A percentile compares a stretch with the other conserved stretches of the same genome.
These are phyloP conservation scores for Nakazawaea anatomiae DNA, from an alignment of 805 yeast genomes.

Conservation along the genomic window DNA sequence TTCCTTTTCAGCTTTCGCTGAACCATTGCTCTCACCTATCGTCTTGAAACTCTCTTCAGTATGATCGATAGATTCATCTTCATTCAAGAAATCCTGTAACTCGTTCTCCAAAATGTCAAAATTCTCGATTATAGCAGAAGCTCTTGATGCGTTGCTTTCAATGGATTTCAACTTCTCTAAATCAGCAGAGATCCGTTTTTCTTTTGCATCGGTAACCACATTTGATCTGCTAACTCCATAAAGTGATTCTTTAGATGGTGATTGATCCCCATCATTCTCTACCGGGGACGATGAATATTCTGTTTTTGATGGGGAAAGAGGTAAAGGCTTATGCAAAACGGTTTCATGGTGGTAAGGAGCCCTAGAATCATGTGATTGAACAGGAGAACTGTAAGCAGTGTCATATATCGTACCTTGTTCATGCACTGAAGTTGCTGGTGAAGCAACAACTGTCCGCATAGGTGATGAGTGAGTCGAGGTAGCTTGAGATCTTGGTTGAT, in stretches of 20 bases:
- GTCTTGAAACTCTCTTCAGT: constrained; percentile 1
- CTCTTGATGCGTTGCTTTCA: constrained; percentile 1
- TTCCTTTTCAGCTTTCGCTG: constrained; percentile 1
- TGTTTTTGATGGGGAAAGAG: not conserved
- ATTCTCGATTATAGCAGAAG: constrained; percentile 8
- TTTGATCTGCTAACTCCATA: constrained; percentile 2
- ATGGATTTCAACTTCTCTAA: not conserved
- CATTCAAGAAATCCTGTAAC: constrained; percentile 9
- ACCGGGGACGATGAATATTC: too few species aligned
- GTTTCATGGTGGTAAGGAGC: not conserved
- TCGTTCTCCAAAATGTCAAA: constrained; percentile 10
- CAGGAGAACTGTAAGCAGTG: not conserved
- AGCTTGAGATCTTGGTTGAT: not conserved
- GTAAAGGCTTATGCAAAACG: not conserved
- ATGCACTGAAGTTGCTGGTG: not conserved
- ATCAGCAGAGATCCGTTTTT: not conserved
- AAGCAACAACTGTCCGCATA: not conserved
- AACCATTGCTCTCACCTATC: not conserved
- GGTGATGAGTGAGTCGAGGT: not conserved
- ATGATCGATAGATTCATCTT: not conserved
- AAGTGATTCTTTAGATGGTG: constrained; percentile 2
- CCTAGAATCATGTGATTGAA: not conserved
- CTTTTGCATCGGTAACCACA: not conserved
- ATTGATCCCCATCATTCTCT: too few species aligned
- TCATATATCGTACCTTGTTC: not conserved